Conservation (phyloP, 2,329 filamentous ascomycete species). For the Hypomyces perniciosus region DNA sequence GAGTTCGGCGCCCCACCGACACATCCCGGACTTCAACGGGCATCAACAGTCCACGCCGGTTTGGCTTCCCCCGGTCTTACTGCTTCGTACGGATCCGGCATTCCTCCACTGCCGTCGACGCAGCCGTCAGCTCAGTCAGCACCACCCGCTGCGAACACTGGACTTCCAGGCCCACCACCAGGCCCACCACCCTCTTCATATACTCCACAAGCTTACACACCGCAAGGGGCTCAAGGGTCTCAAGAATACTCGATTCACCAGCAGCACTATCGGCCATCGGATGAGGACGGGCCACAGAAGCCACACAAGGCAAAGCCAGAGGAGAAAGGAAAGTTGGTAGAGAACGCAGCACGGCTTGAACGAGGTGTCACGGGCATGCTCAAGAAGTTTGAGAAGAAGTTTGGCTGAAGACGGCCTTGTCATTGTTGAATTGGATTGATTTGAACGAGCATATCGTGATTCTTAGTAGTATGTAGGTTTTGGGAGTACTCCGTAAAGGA, state of each 20-base stretch:
- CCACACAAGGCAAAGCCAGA: conserved; percentile 40
- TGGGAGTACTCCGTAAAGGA: too few species aligned
- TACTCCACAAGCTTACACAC: conserved; percentile 21
- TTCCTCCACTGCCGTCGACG: conserved; percentile 32
- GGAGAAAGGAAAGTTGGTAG: conserved; percentile 51
- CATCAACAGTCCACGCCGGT: conserved; percentile 35
- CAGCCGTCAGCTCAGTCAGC: conserved; percentile 25
- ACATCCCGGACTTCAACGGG: conserved; percentile 43
- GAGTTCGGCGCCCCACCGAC: conserved; percentile 33
- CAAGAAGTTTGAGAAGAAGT: conserved; percentile 75
- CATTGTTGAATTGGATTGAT: not conserved
- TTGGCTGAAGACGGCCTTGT: conserved; percentile 36
- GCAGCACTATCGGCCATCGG: conserved; percentile 64
- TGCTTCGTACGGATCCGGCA: conserved; percentile 40
- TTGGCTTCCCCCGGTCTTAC: conserved; percentile 34
- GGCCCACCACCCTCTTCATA: conserved; percentile 53
- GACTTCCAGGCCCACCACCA: conserved; percentile 37
- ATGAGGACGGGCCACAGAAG: conserved; percentile 46
- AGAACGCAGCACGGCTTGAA: conserved; percentile 60
- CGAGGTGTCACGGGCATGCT: conserved; percentile 65
- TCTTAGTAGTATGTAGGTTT: not conserved
- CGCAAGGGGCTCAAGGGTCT: conserved; percentile 14
- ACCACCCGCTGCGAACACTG: conserved; percentile 30
- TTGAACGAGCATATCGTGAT: not conserved
- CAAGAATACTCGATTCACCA: conserved; percentile 58